These are phyloP conservation scores for Populus hybrid DNA, from an alignment of 441 rosid genomes.

Conservation along the genomic window DNA sequence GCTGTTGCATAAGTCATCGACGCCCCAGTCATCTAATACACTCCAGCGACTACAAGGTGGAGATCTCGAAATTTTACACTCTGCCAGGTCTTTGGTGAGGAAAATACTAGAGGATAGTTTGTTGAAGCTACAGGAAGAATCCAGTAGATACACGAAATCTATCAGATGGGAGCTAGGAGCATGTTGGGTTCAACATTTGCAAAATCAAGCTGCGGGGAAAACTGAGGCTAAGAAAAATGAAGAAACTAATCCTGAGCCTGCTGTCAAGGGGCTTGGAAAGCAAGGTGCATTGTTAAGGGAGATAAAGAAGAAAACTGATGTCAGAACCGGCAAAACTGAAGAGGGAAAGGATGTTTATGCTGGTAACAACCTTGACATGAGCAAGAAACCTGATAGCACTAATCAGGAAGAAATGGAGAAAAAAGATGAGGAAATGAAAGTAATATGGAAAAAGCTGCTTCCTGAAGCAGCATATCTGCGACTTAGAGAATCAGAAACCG, in stretches of 20 bases:
- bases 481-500: constrained; percentile 51
- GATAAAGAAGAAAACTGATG: constrained; percentile 57
- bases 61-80: constrained; percentile 32
- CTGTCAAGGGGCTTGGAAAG: constrained; percentile 39
- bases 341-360: constrained; percentile 35
- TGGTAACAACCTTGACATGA: constrained; percentile 37
- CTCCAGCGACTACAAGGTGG: constrained; percentile 60
- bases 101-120: constrained; percentile 48
- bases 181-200: constrained; percentile 72
- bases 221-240: constrained; percentile 67
- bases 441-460: constrained; percentile 45
- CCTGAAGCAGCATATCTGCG: constrained; percentile 46
- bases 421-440: constrained; percentile 31
- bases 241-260: constrained; percentile 49
- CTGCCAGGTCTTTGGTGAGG: constrained; percentile 37
- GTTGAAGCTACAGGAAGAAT: constrained; percentile 42
- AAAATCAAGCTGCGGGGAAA: constrained; percentile 65
- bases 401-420: constrained; percentile 36
- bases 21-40: constrained; percentile 31
- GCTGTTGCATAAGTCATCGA: constrained; percentile 47
- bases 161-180: constrained; percentile 77
- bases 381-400: constrained; percentile 49
- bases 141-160: constrained; percentile 29
- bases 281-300: constrained; percentile 74
- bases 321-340: constrained; percentile 35